Evolutionary conservation across 2,329 filamentous ascomycete genomes (phyloP).

Genomic region (Pyrenochaeta sp.): DNA sequence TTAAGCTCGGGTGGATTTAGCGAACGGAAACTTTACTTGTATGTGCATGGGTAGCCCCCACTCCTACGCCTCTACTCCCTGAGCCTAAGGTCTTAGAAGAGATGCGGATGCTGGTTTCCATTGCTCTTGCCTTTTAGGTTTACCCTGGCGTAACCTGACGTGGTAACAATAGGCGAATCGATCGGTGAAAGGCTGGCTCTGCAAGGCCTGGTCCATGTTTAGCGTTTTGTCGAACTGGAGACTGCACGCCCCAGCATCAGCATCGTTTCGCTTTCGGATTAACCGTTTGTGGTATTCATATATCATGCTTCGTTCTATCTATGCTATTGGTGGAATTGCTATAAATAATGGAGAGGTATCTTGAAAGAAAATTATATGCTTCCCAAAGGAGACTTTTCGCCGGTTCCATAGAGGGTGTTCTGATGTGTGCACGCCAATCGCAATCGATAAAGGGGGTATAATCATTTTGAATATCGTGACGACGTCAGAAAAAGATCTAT

Average conservation of each 20-base stretch:
- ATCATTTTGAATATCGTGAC: no score
- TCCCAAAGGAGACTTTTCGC: background rate
- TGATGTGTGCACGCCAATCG: no score
- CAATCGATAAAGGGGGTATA: background rate
- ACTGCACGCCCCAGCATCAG: background rate
- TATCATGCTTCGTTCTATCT: background rate
- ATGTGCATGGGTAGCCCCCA: no score
- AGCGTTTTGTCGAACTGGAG: background rate
- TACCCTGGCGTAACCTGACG: background rate
- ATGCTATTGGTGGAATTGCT: background rate
- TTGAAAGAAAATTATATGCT: slow-evolving; percentile 1
- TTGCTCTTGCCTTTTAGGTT: background rate
- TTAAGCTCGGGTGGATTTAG: no score
- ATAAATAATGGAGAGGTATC: background rate
- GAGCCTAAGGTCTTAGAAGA: background rate
- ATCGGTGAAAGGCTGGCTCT: no score
- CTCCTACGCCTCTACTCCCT: no score
- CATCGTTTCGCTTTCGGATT: background rate
- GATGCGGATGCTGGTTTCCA: no score
- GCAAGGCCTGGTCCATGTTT: background rate
- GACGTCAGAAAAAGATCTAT: no score
- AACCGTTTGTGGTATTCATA: background rate
- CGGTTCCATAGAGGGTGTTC: background rate
- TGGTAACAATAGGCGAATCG: background rate
- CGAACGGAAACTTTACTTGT: no score